Percentiles rank a stretch among this genome's conserved stretches.
Evolutionary conservation across 192 early-diverging fungal species (phyloP).

Genomic region (Lunasporangiospora selenospora): DNA sequence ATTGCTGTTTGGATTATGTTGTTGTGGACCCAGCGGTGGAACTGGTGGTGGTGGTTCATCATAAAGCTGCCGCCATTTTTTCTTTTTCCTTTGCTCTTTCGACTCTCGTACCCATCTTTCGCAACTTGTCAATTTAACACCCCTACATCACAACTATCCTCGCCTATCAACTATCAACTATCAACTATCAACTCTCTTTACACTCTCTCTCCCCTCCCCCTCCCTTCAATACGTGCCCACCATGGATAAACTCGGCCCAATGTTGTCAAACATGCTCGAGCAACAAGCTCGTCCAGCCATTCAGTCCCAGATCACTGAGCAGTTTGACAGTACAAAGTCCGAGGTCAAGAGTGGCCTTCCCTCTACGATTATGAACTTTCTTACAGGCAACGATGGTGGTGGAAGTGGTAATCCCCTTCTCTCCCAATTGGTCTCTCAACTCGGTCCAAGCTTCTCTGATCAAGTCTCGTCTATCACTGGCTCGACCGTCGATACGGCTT

Average conservation of each 20-base stretch:
- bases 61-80: background rate
- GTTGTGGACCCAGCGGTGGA: no score
- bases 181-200: background rate
- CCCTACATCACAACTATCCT: no score
- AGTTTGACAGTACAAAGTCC: slow-evolving; percentile 17
- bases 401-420: slow-evolving; percentile 18
- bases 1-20: no score
- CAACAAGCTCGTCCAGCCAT: slow-evolving; percentile 31
- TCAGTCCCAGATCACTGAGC: slow-evolving; percentile 23
- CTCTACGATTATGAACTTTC: slow-evolving; percentile 25
- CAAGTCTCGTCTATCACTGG: slow-evolving; percentile 17
- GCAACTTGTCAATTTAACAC: background rate
- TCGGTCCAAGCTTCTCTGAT: slow-evolving; percentile 25
- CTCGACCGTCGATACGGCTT: slow-evolving; percentile 26
- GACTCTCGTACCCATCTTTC: background rate
- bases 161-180: background rate
- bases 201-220: background rate
- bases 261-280: slow-evolving; percentile 26
- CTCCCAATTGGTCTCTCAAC: slow-evolving; percentile 10
- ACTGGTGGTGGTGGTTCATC: background rate
- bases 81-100: background rate
- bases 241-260: slow-evolving; percentile 23
- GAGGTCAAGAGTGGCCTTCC: slow-evolving; percentile 35
- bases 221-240: background rate
- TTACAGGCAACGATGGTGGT: slow-evolving; percentile 13